Conservation (phyloP, 805 yeast species). For the Zygotorulaspora danielsina region DNA sequence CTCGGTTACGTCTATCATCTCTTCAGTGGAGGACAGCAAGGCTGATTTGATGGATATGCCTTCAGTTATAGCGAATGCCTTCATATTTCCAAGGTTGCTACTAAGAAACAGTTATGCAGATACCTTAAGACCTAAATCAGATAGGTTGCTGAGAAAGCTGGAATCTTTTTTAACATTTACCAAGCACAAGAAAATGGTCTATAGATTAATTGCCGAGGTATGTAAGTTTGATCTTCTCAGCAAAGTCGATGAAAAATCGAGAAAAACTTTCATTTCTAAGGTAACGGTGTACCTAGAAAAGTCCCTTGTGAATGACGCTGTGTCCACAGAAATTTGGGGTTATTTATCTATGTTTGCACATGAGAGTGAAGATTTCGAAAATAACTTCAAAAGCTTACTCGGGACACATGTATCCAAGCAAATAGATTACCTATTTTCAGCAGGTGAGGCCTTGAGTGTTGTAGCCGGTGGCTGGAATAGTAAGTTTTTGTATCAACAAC, state of each 20-base stretch:
- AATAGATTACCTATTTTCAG: slow-evolving; percentile 67
- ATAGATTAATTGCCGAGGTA: slow-evolving; percentile 32
- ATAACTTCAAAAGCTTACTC: slow-evolving; percentile 45
- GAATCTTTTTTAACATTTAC: slow-evolving; percentile 3
- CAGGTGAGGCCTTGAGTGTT: slow-evolving; percentile 79
- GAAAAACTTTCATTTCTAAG: slow-evolving; percentile 20
- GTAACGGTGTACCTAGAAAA: slow-evolving; percentile 35
- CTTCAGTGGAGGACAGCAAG: neutral
- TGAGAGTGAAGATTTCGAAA: slow-evolving; percentile 31
- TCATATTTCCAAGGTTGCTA: slow-evolving; percentile 24
- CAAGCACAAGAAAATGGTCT: neutral
- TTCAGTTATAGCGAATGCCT: slow-evolving; percentile 14
- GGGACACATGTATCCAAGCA: slow-evolving; percentile 64
- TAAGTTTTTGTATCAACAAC: slow-evolving; percentile 43
- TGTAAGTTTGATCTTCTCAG: slow-evolving; percentile 39
- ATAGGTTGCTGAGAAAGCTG: slow-evolving; percentile 1
- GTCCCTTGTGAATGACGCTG: slow-evolving; percentile 54
- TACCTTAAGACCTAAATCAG: neutral
- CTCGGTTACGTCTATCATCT: slow-evolving; percentile 8
- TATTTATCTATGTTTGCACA: slow-evolving; percentile 44
- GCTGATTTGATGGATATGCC: slow-evolving; percentile 7
- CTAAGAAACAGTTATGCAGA: slow-evolving; percentile 3
- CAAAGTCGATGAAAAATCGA: slow-evolving; percentile 12
- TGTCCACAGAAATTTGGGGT: slow-evolving; percentile 53
- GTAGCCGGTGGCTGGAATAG: slow-evolving; percentile 76